Conservation (phyloP, 2,329 filamentous ascomycete species). For the Diaporthe caulivora region DNA sequence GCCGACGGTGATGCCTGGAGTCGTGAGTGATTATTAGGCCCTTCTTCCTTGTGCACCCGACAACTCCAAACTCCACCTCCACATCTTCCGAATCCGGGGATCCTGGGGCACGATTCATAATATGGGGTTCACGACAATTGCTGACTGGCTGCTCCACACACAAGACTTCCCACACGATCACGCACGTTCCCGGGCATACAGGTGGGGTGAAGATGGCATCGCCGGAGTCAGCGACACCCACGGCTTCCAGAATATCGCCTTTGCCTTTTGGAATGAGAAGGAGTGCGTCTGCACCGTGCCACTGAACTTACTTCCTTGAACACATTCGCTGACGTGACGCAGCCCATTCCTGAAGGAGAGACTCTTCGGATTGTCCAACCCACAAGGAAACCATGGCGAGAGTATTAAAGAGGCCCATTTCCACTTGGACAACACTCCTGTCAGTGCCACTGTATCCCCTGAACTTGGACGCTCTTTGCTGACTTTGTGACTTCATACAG, state of each 20-base stretch:
- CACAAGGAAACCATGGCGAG: conserved; percentile 97
- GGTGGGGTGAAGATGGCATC: conserved; percentile 98
- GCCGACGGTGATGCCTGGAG: conserved; percentile 96
- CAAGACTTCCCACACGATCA: conserved; percentile 94
- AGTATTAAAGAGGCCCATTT: conserved; percentile 98
- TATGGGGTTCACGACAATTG: conserved; percentile 45
- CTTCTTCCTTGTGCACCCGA: conserved; percentile 24
- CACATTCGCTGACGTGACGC: conserved; percentile 53
- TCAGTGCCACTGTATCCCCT: conserved; percentile 48
- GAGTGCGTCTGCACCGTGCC: conserved; percentile 69
- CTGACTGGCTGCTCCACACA: conserved; percentile 35
- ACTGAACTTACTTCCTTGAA: conserved; percentile 18
- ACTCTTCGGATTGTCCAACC: conserved; percentile 94
- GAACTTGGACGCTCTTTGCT: conserved; percentile 41
- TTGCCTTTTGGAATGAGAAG: conserved; percentile 98
- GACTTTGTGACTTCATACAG: conserved; percentile 48
- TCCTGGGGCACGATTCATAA: conserved; percentile 32
- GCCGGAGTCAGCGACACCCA: conserved; percentile 94
- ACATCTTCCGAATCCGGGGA: conserved; percentile 35
- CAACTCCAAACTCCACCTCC: conserved; percentile 35
- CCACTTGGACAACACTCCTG: conserved; percentile 92
- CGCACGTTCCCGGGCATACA: conserved; percentile 86
- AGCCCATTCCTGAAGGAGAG: conserved; percentile 95
- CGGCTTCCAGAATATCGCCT: conserved; percentile 90
- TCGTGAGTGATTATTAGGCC: conserved; percentile 71